Evolutionary conservation across 2,329 filamentous ascomycete species (phyloP), one percentile per base, ranked within the genome.

Genomic region (Zopfia rhizophila): DNA sequence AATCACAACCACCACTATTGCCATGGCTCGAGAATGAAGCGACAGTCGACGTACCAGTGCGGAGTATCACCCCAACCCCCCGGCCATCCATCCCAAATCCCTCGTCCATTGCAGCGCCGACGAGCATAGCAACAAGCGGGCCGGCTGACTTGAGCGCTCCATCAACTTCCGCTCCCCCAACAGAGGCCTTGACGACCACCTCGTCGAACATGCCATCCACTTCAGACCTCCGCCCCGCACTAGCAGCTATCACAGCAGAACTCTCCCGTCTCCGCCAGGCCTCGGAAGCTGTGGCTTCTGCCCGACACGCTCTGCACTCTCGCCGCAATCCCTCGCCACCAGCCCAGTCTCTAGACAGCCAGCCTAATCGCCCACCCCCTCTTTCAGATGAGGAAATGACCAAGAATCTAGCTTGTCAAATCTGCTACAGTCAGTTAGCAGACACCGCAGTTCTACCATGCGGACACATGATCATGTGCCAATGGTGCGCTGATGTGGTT

Each of bases 401-500:
- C 4, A 66, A 78, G 27, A 76, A 74, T 22, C 61, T 83, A 19
- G 74, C 79, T 29, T 83, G 80, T 53, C 75, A 78, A 48, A 72
- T 82, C 13, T 83, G 80, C 58, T 79, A 80, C 55, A 71, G 70
- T 7, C 80, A 83, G 56, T 36, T 78, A 2, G 77, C 81, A 1
- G 77, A 82, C 48, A 76, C 77, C 5, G 79, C 77, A 2, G 65
- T 80, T 13, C 55, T 82, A 24, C 80, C 80, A 1, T 83, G 80
- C 48, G 80, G 80, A 0, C 80, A 83, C 59, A 71, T 81, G 50
- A 72, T 78, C 23, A 78, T 83, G 71, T 83, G 80, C 56, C 66
- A 73, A 27, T 83, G 79, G 79, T 83, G 80, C 53, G 78, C 78
- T 3, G 77, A 80, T 37, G 72, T 78, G 37, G 73, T 77, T 31